Evolutionary conservation across 352 stramenopile genomes (phyloP), one percentile per base, ranked within the genome.

Genomic region (Pythium myriotylum): DNA sequence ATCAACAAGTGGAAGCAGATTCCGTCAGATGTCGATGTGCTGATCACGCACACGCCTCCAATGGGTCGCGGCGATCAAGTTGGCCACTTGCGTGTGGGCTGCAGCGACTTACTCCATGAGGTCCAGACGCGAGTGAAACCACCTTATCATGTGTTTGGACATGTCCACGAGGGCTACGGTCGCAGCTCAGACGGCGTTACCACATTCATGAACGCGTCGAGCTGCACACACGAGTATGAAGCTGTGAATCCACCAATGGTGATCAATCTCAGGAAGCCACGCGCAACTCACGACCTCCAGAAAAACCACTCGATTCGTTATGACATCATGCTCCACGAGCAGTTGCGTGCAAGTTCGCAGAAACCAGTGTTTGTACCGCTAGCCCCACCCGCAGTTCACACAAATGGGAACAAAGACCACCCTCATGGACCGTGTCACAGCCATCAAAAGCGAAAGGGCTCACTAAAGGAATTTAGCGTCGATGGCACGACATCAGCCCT

Each of bases 141-240:
- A 16, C 72, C 77, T 37, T 71, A 94, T 46, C 84, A 96, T 62
- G 81, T 97, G 10, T 97, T 96, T 71, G 91, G 91, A 2, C 91
- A 97, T 54, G 91, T 97, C 47, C 91, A 97, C 56, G 85, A 97
- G 71, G 82, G 79, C 32, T 92, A 94, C 61, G 91, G 91, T 37
- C 64, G 68, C 12, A 87, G 71, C 17, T 76, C 59, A 10, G 81
- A 95, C 70, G 84, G 82, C 23, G 59, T 62, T 2, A 97, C 91
- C 13, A 81, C 89, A 0, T 97, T 85, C 65, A 73, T 97, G 32
- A 97, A 97, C 58, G 88, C 88, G 4, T 91, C 87, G 4, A 76
- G 74, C 3, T 94, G 82, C 43, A 93, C 77, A 12, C 77, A 89
- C 62, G 71, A 88, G 54, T 92, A 94, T 70, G 76, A 90, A 37